Base-by-base conservation (phyloP, 2,329 filamentous ascomycete species). In the Capronia epimyces region DNA sequence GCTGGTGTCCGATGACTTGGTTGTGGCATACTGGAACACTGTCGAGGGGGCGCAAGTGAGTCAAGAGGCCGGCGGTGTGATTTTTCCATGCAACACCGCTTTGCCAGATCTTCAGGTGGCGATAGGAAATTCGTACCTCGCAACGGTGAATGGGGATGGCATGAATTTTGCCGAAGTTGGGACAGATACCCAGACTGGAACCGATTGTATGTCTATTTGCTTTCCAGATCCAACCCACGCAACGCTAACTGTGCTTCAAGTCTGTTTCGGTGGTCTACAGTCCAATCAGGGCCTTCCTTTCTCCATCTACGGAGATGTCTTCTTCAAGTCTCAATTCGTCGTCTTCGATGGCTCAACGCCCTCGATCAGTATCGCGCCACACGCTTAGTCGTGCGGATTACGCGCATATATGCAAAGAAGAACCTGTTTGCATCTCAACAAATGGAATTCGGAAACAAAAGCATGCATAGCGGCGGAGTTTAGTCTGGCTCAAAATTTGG, bases 311-410 rank as follows among this genome's bases (percentile, higher is more conserved):
- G 81, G 81, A n/a, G 81, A 83, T 60, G 72, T 76, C 21, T 76
- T 83, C 66, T 73, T 83, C 62, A 80, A 77, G 67, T 71, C 77
- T 3, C 72, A 80, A 58, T 80, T 82, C 61, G 79, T 80, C 40
- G 78, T 80, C 49, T 84, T 84, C 62, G 71, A 79, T 55, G 74
- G 70, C 12, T 70, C 72, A 18, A 74, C 79, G 59, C 74, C 74
- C 2, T 71, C 68, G 13, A 65, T 83, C 36, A 76, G 77, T 22
- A 67, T 83, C 58, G 80, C 76, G 18, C 65, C 70, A 29, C 71
- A 72, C 43, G 41, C 52, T 25, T 42, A 15, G n/a, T 22, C 5
- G 9, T 15, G 3, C 25, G 20, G 21, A 25, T 15, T 3, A 21
- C 6, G 20, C 18, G 5, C 6, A 13, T 7, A 12, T 5, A 37